Conservation (phyloP, 2,329 filamentous ascomycete genomes). For the Penicillium thymicola region DNA sequence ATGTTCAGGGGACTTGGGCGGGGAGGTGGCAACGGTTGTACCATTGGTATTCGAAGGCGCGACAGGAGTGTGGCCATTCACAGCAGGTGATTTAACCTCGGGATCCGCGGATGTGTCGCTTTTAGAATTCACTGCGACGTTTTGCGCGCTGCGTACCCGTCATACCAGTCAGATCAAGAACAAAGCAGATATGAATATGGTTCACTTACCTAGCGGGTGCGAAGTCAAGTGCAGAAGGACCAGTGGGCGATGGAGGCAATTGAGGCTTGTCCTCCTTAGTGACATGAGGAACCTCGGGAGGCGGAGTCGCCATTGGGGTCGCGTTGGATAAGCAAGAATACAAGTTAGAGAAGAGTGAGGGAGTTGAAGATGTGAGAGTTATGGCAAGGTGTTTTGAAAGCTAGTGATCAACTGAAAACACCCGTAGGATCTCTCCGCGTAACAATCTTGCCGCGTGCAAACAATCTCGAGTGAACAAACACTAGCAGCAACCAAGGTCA, state of each 20-base stretch:
- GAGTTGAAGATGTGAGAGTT: slow-evolving; percentile 17
- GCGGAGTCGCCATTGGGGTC: slow-evolving; percentile 43
- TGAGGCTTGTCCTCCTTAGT: slow-evolving; percentile 43
- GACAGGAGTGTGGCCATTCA: slow-evolving; percentile 31
- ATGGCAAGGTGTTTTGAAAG: slow-evolving; percentile 20
- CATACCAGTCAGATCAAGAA: slow-evolving; percentile 10
- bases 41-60: slow-evolving; percentile 30
- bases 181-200: not conserved
- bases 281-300: slow-evolving; percentile 38
- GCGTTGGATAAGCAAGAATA: slow-evolving; percentile 18
- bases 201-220: slow-evolving; percentile 30
- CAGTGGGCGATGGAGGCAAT: slow-evolving; percentile 37
- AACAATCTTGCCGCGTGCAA: slow-evolving; percentile 16
- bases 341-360: slow-evolving; percentile 14
- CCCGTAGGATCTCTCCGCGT: slow-evolving; percentile 9
- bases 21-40: slow-evolving; percentile 23
- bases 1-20: slow-evolving; percentile 29
- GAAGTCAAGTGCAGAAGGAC: slow-evolving; percentile 28
- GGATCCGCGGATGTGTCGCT: slow-evolving; percentile 17
- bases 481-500: slow-evolving; percentile 1
- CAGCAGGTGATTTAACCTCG: slow-evolving; percentile 14
- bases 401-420: slow-evolving; percentile 30
- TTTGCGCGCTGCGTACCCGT: slow-evolving; percentile 21
- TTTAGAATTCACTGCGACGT: slow-evolving; percentile 19
- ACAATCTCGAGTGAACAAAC: slow-evolving; percentile 25